phyloP scores from a whole-genome alignment of 163 green algal genomes.

The Coccomyxa subellipsoidea region DNA sequence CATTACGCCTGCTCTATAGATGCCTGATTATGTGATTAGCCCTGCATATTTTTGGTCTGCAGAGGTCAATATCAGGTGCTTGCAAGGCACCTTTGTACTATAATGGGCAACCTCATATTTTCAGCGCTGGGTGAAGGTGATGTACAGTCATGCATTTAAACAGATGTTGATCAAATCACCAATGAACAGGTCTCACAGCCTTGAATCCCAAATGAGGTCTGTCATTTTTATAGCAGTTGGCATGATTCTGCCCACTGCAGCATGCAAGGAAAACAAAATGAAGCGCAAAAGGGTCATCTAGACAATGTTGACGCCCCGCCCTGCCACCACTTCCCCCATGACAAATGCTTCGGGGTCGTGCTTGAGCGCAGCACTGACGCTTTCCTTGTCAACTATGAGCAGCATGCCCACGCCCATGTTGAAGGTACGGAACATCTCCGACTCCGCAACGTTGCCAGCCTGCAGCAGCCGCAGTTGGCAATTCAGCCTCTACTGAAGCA shows the following conservation, averaged over 20 bases:
- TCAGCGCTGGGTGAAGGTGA: not conserved
- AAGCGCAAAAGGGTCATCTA: no score
- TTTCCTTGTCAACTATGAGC: conserved; percentile 61
- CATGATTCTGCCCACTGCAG: no score
- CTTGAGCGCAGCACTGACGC: conserved; percentile 46
- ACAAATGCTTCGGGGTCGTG: conserved; percentile 43
- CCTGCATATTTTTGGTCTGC: no score
- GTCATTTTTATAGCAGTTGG: no score
- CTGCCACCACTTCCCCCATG: conserved; percentile 73
- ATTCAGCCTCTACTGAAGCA: not conserved
- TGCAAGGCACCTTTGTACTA: not conserved
- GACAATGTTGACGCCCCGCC: conserved; percentile 59
- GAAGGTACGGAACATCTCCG: conserved; percentile 98
- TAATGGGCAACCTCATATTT: not conserved
- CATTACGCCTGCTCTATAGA: no score
- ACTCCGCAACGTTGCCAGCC: conserved; percentile 56
- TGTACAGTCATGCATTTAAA: no score
- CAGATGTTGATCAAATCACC: no score
- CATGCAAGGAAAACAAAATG: no score
- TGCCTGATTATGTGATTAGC: no score
- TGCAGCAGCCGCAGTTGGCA: conserved; percentile 16
- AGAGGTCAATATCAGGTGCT: no score
- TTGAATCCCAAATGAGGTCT: no score
- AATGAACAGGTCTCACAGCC: no score
- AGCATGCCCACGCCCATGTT: conserved; percentile 98